phyloP scores from a whole-genome alignment of 805 yeast species.

The Wickerhamomyces rabaulensis region DNA sequence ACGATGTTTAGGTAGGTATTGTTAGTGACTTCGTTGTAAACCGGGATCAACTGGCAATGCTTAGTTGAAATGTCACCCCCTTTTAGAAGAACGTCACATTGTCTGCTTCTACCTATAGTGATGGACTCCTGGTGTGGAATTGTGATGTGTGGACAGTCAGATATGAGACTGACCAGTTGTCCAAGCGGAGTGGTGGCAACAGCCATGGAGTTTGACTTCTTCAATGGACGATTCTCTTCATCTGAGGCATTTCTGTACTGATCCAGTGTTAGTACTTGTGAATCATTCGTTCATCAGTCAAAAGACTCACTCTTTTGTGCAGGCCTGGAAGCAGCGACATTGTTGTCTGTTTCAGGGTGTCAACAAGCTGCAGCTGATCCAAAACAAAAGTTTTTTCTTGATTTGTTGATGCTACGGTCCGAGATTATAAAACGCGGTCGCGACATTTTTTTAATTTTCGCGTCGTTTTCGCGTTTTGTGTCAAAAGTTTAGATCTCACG shows the following conservation, averaged over 20 bases:
- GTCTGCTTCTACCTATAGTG: slow-evolving; percentile 50
- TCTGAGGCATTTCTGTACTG: slow-evolving; percentile 6
- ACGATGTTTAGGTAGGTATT: slow-evolving; percentile 38
- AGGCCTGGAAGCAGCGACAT: slow-evolving; percentile 9
- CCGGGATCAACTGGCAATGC: slow-evolving; percentile 51
- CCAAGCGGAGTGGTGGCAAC: slow-evolving; percentile 8
- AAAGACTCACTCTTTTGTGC: slow-evolving; percentile 12
- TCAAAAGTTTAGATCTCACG: background rate
- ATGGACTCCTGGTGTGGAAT: slow-evolving; percentile 30
- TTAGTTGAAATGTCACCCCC: slow-evolving; percentile 60
- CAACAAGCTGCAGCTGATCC: background rate
- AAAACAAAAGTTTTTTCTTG: background rate
- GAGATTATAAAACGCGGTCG: background rate
- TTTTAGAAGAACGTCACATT: slow-evolving; percentile 50
- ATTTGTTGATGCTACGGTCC: background rate
- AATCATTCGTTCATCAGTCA: no score
- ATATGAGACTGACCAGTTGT: slow-evolving; percentile 12
- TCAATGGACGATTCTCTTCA: slow-evolving; percentile 11
- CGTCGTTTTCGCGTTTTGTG: background rate
- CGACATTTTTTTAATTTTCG: background rate
- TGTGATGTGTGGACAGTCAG: slow-evolving; percentile 12
- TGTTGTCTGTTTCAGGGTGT: background rate
- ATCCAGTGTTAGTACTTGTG: background rate
- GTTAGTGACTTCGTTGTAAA: slow-evolving; percentile 32
- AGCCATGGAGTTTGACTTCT: slow-evolving; percentile 12